Percentiles rank a stretch among this genome's conserved stretches.
phyloP scores from a whole-genome alignment of 1,139 yeast genomes.

The Kluyveromyces sp. region DNA sequence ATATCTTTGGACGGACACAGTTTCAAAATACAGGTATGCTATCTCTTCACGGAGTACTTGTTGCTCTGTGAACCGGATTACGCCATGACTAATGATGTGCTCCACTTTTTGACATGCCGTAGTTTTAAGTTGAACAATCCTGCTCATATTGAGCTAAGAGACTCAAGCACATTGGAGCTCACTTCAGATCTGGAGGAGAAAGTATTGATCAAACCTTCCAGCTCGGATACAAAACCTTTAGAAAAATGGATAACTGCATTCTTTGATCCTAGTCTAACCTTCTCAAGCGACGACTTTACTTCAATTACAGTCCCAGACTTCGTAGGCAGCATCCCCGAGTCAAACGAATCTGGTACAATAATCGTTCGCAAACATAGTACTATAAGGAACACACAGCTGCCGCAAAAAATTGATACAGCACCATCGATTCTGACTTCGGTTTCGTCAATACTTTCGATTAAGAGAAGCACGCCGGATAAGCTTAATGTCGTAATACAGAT shows the following conservation, averaged over 20 bases:
- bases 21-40: constrained; percentile 22
- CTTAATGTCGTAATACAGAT: constrained; percentile 27
- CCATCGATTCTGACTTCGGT: constrained; percentile 10
- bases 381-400: not conserved
- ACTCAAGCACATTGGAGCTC: constrained; percentile 21
- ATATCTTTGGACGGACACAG: constrained; percentile 18
- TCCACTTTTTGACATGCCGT: constrained; percentile 9
- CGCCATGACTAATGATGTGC: constrained; percentile 11
- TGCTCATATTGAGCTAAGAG: constrained; percentile 19
- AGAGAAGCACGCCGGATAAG: constrained; percentile 23
- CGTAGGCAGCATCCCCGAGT: not conserved
- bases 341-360: not conserved
- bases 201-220: constrained; percentile 4
- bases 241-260: constrained; percentile 32
- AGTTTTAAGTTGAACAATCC: constrained; percentile 5
- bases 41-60: constrained; percentile 20
- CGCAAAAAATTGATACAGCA: not conserved
- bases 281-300: constrained; percentile 21
- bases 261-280: constrained; percentile 19
- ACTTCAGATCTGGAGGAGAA: constrained; percentile 9
- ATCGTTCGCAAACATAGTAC: constrained; percentile 3
- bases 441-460: constrained; percentile 27
- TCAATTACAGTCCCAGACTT: constrained; percentile 26
- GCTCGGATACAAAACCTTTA: constrained; percentile 13
- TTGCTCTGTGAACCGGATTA: constrained; percentile 7